These are phyloP conservation scores for Leccinum ochraceum DNA, from an alignment of 768 basidiomycete species.

Conservation along the genomic window DNA sequence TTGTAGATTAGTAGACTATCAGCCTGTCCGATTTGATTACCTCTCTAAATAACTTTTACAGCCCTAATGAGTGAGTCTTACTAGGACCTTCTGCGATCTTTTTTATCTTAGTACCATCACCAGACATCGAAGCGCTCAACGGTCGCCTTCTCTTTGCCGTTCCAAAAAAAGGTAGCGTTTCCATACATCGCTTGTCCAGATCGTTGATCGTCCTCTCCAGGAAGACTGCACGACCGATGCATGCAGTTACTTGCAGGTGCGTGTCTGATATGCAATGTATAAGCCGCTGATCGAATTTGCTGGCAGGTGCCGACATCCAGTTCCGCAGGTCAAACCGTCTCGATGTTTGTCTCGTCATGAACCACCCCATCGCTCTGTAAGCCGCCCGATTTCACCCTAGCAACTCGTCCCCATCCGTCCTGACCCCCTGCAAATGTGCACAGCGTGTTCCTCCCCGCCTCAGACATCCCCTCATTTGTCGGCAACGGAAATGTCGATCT, in stretches of 20 bases:
- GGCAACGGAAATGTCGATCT: conserved; percentile 96
- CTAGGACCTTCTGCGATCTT: not conserved
- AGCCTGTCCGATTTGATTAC: too few relatives aligned
- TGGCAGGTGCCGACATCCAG: conserved; percentile 89
- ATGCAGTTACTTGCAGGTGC: conserved; percentile 79
- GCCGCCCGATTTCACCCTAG: conserved; percentile 26
- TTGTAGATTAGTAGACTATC: too few relatives aligned
- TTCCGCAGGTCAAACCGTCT: conserved; percentile 85
- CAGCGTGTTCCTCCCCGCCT: conserved; percentile 95
- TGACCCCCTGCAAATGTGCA: not conserved
- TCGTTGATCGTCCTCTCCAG: conserved; percentile 39
- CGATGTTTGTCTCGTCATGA: conserved; percentile 92
- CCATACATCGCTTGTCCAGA: not conserved
- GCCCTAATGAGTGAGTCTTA: conserved; percentile 26
- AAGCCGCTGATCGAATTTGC: not conserved
- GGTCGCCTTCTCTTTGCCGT: conserved; percentile 92
- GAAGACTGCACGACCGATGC: conserved; percentile 90
- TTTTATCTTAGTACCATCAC: not conserved
- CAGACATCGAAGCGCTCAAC: conserved; percentile 76
- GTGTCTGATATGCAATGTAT: conserved; percentile 10
- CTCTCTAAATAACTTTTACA: too few relatives aligned
- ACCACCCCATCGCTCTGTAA: conserved; percentile 92
- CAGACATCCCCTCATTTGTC: conserved; percentile 98
- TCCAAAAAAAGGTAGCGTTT: conserved; percentile 85
- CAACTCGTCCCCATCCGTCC: not conserved